Evolutionary conservation across 305 asterid species (phyloP).

Genomic region (Petunia hybrid): DNA sequence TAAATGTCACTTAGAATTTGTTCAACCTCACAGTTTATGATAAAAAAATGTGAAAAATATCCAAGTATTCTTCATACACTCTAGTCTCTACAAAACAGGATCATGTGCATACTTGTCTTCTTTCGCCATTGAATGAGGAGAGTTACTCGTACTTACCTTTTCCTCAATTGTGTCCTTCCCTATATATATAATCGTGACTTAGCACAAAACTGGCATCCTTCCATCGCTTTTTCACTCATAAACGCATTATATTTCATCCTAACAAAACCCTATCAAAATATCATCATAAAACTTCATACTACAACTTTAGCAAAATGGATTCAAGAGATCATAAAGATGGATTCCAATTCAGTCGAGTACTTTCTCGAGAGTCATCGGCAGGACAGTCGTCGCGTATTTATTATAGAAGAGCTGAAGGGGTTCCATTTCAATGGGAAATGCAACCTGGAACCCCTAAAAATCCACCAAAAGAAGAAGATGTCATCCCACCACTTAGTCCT

Average conservation of each 20-base stretch:
- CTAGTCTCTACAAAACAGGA: slow-evolving; percentile 28
- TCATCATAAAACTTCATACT: slow-evolving; percentile 1
- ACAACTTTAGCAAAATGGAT: slow-evolving; percentile 19
- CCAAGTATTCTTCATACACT: slow-evolving; percentile 31
- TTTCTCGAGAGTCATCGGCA: slow-evolving; percentile 53
- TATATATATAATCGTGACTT: slow-evolving; percentile 18
- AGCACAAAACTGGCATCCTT: neutral
- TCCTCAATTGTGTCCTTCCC: slow-evolving; percentile 22
- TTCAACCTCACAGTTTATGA: neutral
- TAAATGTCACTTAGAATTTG: neutral
- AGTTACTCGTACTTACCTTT: neutral
- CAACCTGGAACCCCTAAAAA: slow-evolving; percentile 72
- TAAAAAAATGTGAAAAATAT: slow-evolving; percentile 26
- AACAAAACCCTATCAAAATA: neutral
- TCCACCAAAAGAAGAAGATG: slow-evolving; percentile 53
- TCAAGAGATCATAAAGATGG: slow-evolving; percentile 45
- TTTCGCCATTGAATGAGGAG: slow-evolving; percentile 56
- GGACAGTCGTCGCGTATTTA: slow-evolving; percentile 64
- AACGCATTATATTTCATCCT: slow-evolving; percentile 17
- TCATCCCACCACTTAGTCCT: slow-evolving; percentile 68
- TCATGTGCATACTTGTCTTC: slow-evolving; percentile 68
- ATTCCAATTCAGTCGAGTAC: slow-evolving; percentile 47
- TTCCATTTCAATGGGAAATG: slow-evolving; percentile 87
- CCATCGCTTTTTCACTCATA: neutral
- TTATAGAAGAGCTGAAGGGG: slow-evolving; percentile 62